Evolutionary conservation across 495 filamentous ascomycete species (phyloP).

Genomic region (Penicillium soppii): DNA sequence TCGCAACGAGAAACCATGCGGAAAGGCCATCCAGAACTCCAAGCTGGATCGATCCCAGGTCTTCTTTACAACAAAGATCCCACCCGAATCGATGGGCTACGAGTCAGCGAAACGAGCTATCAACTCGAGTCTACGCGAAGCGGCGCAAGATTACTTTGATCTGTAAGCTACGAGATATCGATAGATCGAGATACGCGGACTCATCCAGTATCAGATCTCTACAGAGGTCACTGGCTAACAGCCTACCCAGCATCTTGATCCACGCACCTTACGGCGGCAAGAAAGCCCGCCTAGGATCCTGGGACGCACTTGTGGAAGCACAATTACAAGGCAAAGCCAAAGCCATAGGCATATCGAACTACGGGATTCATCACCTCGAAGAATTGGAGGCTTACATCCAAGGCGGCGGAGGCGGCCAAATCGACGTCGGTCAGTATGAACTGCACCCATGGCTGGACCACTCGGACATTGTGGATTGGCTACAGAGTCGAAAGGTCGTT

Average conservation of each 20-base stretch:
- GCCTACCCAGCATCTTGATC: conserved; percentile 40
- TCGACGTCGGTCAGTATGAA: conserved; percentile 85
- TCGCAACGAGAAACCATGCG: conserved; percentile 53
- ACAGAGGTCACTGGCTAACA: background rate
- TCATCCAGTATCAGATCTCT: background rate
- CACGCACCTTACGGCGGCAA: conserved; percentile 57
- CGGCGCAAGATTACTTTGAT: conserved; percentile 61
- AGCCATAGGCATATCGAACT: conserved; percentile 57
- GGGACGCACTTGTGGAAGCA: conserved; percentile 54
- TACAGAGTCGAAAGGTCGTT: conserved; percentile 61
- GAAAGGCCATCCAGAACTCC: conserved; percentile 44
- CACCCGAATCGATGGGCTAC: conserved; percentile 51
- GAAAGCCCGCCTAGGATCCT: conserved; percentile 43
- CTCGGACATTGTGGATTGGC: conserved; percentile 75
- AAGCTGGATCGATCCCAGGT: conserved; percentile 43
- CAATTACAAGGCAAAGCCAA: conserved; percentile 47
- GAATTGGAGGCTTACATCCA: conserved; percentile 72
- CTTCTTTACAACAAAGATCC: conserved; percentile 60
- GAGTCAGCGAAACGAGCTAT: conserved; percentile 40
- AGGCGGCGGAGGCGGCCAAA: conserved; percentile 67
- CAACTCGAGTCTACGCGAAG: conserved; percentile 31
- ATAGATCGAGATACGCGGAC: too few relatives aligned
- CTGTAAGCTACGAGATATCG: conserved; percentile 38
- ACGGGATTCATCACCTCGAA: conserved; percentile 55
- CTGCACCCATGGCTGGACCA: conserved; percentile 82